phyloP scores from a whole-genome alignment of 2,329 filamentous ascomycete species.

The Claviceps pusilla region DNA sequence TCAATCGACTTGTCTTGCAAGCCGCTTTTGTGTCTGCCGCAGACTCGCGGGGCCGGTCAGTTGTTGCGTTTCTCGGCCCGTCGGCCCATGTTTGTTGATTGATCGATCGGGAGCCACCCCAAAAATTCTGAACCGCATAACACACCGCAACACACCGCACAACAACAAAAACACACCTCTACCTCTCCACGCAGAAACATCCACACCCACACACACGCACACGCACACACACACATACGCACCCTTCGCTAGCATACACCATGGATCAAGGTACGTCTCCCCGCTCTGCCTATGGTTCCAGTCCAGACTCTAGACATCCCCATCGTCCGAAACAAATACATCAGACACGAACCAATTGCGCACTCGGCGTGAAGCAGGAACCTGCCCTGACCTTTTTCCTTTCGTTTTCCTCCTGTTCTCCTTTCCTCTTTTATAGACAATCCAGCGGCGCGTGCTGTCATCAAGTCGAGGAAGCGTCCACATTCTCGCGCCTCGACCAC shows the following conservation, averaged over 20 bases:
- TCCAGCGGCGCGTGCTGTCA: slow-evolving; percentile 16
- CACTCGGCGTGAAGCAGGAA: background rate
- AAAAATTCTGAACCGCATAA: slow-evolving; percentile 16
- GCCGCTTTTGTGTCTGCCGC: slow-evolving; percentile 5
- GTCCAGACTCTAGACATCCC: background rate
- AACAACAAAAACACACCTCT: background rate
- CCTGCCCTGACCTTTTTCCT: slow-evolving; percentile 2
- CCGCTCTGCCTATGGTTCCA: slow-evolving; percentile 5
- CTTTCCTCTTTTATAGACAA: slow-evolving; percentile 12
- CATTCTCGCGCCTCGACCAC: slow-evolving; percentile 41
- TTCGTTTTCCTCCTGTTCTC: background rate
- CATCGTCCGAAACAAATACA: background rate
- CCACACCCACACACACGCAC: background rate
- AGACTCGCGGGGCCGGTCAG: slow-evolving; percentile 1
- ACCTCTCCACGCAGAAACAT: background rate
- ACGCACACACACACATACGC: background rate
- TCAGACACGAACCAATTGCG: slow-evolving; percentile 1
- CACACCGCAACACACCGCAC: slow-evolving; percentile 1
- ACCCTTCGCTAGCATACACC: background rate
- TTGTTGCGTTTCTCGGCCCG: slow-evolving; percentile 6
- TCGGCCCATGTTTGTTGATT: slow-evolving; percentile 27
- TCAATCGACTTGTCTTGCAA: background rate
- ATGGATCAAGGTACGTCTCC: slow-evolving; percentile 24
- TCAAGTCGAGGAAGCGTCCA: slow-evolving; percentile 34
- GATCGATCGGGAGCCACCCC: slow-evolving; percentile 11